Evolutionary conservation across 2,329 filamentous ascomycete species (phyloP).

Genomic region (Ceratocystiopsis minuta): DNA sequence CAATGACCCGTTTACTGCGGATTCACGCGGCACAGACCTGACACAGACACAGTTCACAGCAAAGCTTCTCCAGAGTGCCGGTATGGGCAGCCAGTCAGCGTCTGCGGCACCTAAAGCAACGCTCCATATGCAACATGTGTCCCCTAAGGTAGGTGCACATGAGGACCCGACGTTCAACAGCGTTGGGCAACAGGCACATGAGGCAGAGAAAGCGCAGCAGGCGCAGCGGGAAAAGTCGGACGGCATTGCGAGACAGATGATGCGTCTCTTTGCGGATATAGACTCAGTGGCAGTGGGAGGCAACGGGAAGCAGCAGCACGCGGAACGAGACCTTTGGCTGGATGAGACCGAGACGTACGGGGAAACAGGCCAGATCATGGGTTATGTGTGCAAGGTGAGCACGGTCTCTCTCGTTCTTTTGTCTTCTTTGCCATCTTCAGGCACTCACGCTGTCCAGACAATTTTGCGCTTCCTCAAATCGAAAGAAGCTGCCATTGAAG

Average conservation of each 20-base stretch:
- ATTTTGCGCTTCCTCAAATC: conserved; percentile 9
- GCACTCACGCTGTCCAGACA: not conserved
- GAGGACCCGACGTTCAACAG: too few species aligned
- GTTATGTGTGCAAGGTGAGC: conserved; percentile 9
- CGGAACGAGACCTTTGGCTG: conserved; percentile 3
- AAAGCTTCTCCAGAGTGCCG: conserved; percentile 2
- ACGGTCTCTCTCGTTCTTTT: not conserved
- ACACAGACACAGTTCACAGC: conserved; percentile 3
- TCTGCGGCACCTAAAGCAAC: not conserved
- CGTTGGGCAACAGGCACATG: too few species aligned
- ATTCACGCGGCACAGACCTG: not conserved
- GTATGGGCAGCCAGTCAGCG: too few species aligned
- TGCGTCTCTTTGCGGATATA: conserved; percentile 1
- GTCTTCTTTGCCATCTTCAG: not conserved
- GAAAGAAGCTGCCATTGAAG: conserved; percentile 8
- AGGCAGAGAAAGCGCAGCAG: too few species aligned
- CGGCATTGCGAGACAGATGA: conserved; percentile 5
- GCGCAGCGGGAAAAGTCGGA: not conserved
- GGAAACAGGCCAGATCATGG: conserved; percentile 7
- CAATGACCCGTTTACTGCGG: conserved; percentile 4
- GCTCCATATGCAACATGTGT: not conserved
- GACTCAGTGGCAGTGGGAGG: too few species aligned
- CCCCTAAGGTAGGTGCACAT: too few species aligned
- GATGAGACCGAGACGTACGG: conserved; percentile 6
- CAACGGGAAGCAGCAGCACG: too few species aligned